phyloP scores from a whole-genome alignment of 257 asterid species.

The Orobanche coerulescens region DNA sequence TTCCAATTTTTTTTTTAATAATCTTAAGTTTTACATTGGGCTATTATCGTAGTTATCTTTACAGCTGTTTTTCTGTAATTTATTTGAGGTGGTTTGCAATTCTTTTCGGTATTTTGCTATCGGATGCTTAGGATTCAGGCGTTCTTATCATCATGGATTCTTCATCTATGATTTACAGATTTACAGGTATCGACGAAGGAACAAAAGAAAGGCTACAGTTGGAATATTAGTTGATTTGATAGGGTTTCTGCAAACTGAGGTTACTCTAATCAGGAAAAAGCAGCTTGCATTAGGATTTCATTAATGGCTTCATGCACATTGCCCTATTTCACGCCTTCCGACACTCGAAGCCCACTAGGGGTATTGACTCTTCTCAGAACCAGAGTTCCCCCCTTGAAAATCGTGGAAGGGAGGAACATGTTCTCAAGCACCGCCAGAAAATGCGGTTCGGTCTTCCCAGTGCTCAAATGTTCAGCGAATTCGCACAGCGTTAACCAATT shows the following conservation, averaged over 20 bases:
- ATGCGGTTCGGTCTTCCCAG: slow-evolving; percentile 28
- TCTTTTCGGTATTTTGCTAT: background rate
- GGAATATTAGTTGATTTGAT: slow-evolving; percentile 6
- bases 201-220: slow-evolving; percentile 1
- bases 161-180: background rate
- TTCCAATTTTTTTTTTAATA: background rate
- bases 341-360: slow-evolving; percentile 43
- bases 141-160: background rate
- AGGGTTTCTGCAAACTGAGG: slow-evolving; percentile 19
- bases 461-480: slow-evolving; percentile 55
- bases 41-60: background rate
- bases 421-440: slow-evolving; percentile 26
- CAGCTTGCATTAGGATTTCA: slow-evolving; percentile 15
- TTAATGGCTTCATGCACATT: slow-evolving; percentile 62
- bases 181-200: slow-evolving; percentile 15
- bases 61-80: slow-evolving; percentile 1
- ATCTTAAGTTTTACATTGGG: background rate
- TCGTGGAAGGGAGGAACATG: slow-evolving; percentile 46
- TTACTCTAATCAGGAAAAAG: slow-evolving; percentile 7
- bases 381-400: slow-evolving; percentile 44
- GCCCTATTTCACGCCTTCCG: slow-evolving; percentile 49
- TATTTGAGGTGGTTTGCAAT: background rate
- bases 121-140: background rate
- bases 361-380: slow-evolving; percentile 48
- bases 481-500: slow-evolving; percentile 56